phyloP scores from a whole-genome alignment of 1,284 basidiomycete species.

The Cryptococcus wingfieldii region DNA sequence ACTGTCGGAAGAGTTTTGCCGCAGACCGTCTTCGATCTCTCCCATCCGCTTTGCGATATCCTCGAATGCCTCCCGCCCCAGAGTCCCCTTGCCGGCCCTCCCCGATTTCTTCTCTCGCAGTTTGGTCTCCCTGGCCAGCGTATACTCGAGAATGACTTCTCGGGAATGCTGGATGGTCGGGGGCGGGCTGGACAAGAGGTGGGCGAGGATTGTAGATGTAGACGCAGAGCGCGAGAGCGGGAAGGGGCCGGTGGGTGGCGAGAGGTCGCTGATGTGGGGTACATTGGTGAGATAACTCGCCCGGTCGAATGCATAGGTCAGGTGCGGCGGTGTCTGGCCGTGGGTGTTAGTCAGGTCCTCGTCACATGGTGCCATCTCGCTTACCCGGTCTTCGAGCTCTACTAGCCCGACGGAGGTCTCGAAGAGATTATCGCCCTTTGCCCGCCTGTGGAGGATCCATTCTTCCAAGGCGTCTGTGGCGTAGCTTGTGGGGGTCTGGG shows the following conservation, averaged over 20 bases:
- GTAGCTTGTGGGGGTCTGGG: slow-evolving; percentile 8
- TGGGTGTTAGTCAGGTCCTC: neutral
- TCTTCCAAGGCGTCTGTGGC: slow-evolving; percentile 39
- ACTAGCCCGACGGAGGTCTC: slow-evolving; percentile 37
- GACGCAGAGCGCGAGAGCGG: slow-evolving; percentile 35
- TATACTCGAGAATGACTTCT: slow-evolving; percentile 47
- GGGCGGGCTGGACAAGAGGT: slow-evolving; percentile 32
- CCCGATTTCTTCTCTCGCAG: slow-evolving; percentile 38
- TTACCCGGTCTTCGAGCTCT: slow-evolving; percentile 37
- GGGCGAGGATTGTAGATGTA: slow-evolving; percentile 31
- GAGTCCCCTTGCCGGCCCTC: slow-evolving; percentile 43
- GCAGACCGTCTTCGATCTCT: slow-evolving; percentile 41
- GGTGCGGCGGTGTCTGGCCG: slow-evolving; percentile 31
- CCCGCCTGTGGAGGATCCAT: slow-evolving; percentile 35
- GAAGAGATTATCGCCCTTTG: slow-evolving; percentile 42
- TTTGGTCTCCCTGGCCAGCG: slow-evolving; percentile 36
- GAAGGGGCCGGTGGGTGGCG: slow-evolving; percentile 35
- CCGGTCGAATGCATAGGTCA: slow-evolving; percentile 34
- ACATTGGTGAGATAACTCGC: slow-evolving; percentile 44
- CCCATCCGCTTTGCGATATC: slow-evolving; percentile 38
- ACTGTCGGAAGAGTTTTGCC: slow-evolving; percentile 9
- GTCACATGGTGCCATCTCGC: slow-evolving; percentile 2
- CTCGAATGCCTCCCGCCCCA: slow-evolving; percentile 41
- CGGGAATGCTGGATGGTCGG: slow-evolving; percentile 41
- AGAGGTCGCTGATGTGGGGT: slow-evolving; percentile 42